Evolutionary conservation across 2,329 filamentous ascomycete species (phyloP), one percentile per base, ranked within the genome.

Genomic region (Ophiostoma tasmaniense): DNA sequence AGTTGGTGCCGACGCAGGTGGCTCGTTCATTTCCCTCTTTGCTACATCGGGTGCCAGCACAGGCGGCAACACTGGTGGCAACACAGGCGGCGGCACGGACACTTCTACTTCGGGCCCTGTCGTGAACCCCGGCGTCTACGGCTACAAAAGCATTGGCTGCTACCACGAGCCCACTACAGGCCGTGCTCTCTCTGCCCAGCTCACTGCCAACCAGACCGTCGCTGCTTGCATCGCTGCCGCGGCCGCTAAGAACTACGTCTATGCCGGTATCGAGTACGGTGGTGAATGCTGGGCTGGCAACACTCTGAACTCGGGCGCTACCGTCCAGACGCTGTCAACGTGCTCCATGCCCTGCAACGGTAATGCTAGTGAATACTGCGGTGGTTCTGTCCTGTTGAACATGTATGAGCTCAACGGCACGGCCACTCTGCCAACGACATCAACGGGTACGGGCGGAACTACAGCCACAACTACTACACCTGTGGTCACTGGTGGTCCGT

Each of bases 11-110:
- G 74, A 73, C 20, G 74, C 73, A 10, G 77, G 76, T 8, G 77
- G 78, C 39, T 70, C 78, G 7, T 83, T 79, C 75, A 79, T 87
- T 68, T 85, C 81, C 59, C 72, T 85, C 1, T 86, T 84, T 67
- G 80, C 80, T 25, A 66, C 37, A 7, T 13, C 35, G 37, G 78
- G 80, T 30, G 71, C 73, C 3, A 73, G 74, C 8, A 73, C 70
- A 2, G 20, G 13, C 55, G 33, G 33, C 10, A 33, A 20, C 20
- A 37, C 61, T 22, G 61, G 33, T 8, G 33, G 33, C 33, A 33
- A 37, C 20, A 35, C 33, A 3, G 78, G 80, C 33, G 71, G 73
- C 3, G 73, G 75, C 7, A 73, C 71, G 4, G n/a, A 8, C 61
- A 72, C 70, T 55, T 25, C 50, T 13, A 71, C 71, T 42, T 55